phyloP scores from a whole-genome alignment of 495 filamentous ascomycete genomes.

The Poronia punctata region DNA sequence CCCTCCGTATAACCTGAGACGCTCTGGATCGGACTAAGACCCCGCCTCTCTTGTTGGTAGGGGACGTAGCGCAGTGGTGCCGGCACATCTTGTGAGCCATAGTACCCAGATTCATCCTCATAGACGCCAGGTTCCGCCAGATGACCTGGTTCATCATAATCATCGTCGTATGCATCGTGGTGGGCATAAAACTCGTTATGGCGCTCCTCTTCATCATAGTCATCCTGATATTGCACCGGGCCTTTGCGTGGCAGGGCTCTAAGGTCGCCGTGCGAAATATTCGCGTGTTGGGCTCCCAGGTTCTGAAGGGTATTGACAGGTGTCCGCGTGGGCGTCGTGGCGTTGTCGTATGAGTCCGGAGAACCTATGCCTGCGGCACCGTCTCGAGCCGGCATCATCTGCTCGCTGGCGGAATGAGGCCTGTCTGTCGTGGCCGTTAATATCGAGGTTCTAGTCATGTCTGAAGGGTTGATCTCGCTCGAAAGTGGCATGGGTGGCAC shows the following conservation, averaged over 20 bases:
- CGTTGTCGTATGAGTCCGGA: constrained; percentile 26
- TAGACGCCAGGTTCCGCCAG: constrained; percentile 33
- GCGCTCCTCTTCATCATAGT: constrained; percentile 42
- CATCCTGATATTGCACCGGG: constrained; percentile 29
- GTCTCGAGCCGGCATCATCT: constrained; percentile 50
- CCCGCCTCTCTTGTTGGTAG: constrained; percentile 52
- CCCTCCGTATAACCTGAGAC: constrained; percentile 65
- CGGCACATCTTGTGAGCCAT: constrained; percentile 47
- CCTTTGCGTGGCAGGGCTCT: constrained; percentile 36
- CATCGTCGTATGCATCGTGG: constrained; percentile 34
- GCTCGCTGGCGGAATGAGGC: constrained; percentile 54
- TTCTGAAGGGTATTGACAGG: constrained; percentile 34
- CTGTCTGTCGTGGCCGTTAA: constrained; percentile 73
- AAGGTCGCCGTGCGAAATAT: constrained; percentile 45
- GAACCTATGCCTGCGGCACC: constrained; percentile 44
- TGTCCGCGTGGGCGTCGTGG: constrained; percentile 34
- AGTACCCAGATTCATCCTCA: constrained; percentile 32
- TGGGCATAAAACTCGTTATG: constrained; percentile 31
- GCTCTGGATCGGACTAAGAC: constrained; percentile 81
- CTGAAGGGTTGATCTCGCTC: constrained; percentile 75
- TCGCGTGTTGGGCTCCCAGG: constrained; percentile 43
- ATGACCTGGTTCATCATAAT: constrained; percentile 41
- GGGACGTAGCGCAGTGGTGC: constrained; percentile 50
- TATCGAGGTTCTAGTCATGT: constrained; percentile 83
- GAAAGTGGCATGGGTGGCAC: constrained; percentile 75